Conservation (phyloP, 2,329 filamentous ascomycete genomes). For the Xylaria digitata region DNA sequence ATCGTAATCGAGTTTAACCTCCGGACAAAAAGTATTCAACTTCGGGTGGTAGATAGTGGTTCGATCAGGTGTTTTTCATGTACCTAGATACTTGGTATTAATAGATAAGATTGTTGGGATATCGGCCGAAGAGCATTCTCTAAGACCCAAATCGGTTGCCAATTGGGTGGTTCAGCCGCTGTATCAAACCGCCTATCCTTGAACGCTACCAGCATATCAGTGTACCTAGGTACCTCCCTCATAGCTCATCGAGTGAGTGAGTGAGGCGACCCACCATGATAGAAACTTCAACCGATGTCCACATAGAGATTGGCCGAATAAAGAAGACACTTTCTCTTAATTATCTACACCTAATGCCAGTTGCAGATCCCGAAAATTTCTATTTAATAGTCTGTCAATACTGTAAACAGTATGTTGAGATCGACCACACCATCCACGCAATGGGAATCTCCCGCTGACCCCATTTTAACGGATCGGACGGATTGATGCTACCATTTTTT, state of each 20-base stretch:
- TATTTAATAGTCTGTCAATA: not conserved
- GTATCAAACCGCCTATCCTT: not conserved
- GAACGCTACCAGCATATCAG: not conserved
- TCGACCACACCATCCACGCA: conserved; percentile 18
- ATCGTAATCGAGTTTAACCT: not conserved
- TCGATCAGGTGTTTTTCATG: not conserved
- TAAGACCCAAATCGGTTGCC: conserved; percentile 22
- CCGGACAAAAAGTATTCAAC: not conserved
- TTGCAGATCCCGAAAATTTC: not conserved
- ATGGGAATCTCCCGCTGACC: conserved; percentile 12
- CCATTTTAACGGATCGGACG: conserved; percentile 17
- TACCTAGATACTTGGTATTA: no score
- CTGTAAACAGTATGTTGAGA: not conserved
- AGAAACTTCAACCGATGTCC: no score
- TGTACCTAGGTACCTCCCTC: not conserved
- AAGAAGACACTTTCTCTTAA: no score
- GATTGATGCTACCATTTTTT: not conserved
- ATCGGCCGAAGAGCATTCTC: conserved; percentile 4
- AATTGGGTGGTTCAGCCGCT: not conserved
- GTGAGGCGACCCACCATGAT: no score
- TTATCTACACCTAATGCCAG: not conserved
- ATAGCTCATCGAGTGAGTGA: no score
- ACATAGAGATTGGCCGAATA: no score
- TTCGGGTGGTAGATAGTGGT: conserved; percentile 3
- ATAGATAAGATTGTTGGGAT: not conserved